These are phyloP conservation scores for Yarrowia sp. DNA, from an alignment of 805 yeast genomes.

Conservation along the genomic window DNA sequence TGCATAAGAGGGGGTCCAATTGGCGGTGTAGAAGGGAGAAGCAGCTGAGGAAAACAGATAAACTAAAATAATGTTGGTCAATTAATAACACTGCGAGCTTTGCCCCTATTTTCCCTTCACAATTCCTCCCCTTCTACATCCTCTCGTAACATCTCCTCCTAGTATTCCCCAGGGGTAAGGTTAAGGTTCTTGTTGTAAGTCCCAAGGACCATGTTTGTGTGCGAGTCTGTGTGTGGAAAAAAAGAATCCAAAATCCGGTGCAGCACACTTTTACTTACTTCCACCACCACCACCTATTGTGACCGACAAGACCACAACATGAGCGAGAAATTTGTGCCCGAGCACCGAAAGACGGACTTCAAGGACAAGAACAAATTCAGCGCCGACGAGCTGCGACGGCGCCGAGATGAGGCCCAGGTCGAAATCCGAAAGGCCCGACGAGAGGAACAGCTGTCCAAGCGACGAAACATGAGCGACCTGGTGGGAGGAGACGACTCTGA, in stretches of 20 bases:
- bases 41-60: too few relatives aligned
- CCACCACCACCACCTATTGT: slow-evolving; percentile 23
- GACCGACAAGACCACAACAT: slow-evolving; percentile 20
- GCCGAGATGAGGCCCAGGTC: slow-evolving; percentile 96
- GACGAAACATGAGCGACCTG: slow-evolving; percentile 73
- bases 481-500: slow-evolving; percentile 52
- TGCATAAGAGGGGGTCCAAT: background rate
- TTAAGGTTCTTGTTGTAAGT: slow-evolving; percentile 25
- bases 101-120: too few relatives aligned
- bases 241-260: slow-evolving; percentile 24
- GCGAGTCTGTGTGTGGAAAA: slow-evolving; percentile 28
- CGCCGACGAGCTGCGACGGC: slow-evolving; percentile 95
- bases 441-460: slow-evolving; percentile 91
- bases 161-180: slow-evolving; percentile 31
- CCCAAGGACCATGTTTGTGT: slow-evolving; percentile 35
- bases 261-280: slow-evolving; percentile 21
- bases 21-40: too few relatives aligned
- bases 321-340: slow-evolving; percentile 73
- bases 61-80: too few relatives aligned
- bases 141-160: too few relatives aligned
- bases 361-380: slow-evolving; percentile 93
- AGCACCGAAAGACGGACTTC: slow-evolving; percentile 94
- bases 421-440: slow-evolving; percentile 95
- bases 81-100: too few relatives aligned
- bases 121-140: too few relatives aligned